These are phyloP conservation scores for Daldinia vernicosa DNA, from an alignment of 495 filamentous ascomycete genomes.

Conservation along the genomic window DNA sequence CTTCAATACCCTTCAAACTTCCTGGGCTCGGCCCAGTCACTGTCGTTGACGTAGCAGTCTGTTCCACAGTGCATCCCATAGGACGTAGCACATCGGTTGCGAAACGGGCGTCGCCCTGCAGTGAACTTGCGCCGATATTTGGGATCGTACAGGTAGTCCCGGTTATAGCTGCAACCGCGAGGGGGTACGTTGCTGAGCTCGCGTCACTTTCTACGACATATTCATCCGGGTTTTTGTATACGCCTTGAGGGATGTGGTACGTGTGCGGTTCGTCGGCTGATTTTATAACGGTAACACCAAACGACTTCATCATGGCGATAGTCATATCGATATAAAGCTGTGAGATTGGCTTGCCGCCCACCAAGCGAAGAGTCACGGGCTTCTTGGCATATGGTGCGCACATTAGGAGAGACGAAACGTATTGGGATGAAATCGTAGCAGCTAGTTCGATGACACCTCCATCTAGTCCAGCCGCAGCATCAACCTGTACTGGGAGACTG, in stretches of 20 bases:
- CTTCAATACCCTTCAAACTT: conserved; percentile 70
- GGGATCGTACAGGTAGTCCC: conserved; percentile 95
- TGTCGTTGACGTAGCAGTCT: conserved; percentile 86
- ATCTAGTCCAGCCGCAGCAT: conserved; percentile 84
- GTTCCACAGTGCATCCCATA: conserved; percentile 93
- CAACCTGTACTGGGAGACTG: conserved; percentile 84
- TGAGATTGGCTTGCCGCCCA: conserved; percentile 95
- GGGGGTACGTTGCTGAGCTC: conserved; percentile 95
- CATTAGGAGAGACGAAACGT: conserved; percentile 96
- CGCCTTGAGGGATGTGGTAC: conserved; percentile 90
- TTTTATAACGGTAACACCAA: conserved; percentile 79
- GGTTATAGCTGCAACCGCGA: conserved; percentile 93
- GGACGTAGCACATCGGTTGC: conserved; percentile 88
- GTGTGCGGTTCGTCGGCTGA: conserved; percentile 76
- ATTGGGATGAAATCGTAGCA: conserved; percentile 95
- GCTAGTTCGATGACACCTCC: conserved; percentile 91
- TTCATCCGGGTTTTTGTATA: conserved; percentile 83
- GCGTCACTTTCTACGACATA: conserved; percentile 98
- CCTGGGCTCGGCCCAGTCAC: conserved; percentile 87
- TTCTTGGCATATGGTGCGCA: conserved; percentile 95
- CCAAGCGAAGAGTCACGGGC: conserved; percentile 86
- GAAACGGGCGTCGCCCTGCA: conserved; percentile 96
- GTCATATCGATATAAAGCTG: conserved; percentile 99
- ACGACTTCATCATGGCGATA: conserved; percentile 94
- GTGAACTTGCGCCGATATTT: conserved; percentile 89